These are phyloP conservation scores for Phytophthora melonis DNA, from an alignment of 352 stramenopile species.

Conservation along the genomic window DNA sequence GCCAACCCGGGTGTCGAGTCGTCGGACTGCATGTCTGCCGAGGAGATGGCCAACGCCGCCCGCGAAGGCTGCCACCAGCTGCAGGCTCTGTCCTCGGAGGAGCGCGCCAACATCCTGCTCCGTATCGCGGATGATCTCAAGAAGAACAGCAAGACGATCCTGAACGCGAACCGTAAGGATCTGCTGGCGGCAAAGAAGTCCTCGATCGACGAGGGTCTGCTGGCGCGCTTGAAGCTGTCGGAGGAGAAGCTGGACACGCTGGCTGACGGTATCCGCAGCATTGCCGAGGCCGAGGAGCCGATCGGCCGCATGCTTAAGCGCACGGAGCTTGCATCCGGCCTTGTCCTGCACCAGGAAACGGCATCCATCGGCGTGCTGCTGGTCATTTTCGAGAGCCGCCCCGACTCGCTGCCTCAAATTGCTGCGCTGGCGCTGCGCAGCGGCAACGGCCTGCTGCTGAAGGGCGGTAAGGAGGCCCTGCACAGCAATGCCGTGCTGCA, in stretches of 20 bases:
- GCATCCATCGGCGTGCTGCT: slow-evolving; percentile 97
- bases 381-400: slow-evolving; percentile 98
- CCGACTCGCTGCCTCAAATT: slow-evolving; percentile 97
- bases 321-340: slow-evolving; percentile 92
- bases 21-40: slow-evolving; percentile 53
- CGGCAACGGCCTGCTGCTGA: slow-evolving; percentile 97
- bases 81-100: slow-evolving; percentile 85
- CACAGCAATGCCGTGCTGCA: slow-evolving; percentile 94
- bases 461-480: slow-evolving; percentile 96
- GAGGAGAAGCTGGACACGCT: slow-evolving; percentile 95
- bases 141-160: slow-evolving; percentile 81
- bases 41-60: slow-evolving; percentile 87
- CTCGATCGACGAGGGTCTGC: slow-evolving; percentile 69
- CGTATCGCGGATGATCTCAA: slow-evolving; percentile 91
- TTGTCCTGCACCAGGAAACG: slow-evolving; percentile 95
- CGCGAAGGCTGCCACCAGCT: slow-evolving; percentile 89
- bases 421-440: slow-evolving; percentile 95
- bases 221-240: slow-evolving; percentile 89
- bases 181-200: slow-evolving; percentile 82
- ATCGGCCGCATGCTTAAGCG: slow-evolving; percentile 79
- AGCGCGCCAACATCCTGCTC: slow-evolving; percentile 90
- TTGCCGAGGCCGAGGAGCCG: slow-evolving; percentile 85
- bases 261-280: slow-evolving; percentile 94
- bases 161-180: slow-evolving; percentile 95
- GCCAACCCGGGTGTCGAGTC: slow-evolving; percentile 61